These are phyloP conservation scores for Blastobotrys proliferans DNA, from an alignment of 1,139 yeast species.

Conservation along the genomic window DNA sequence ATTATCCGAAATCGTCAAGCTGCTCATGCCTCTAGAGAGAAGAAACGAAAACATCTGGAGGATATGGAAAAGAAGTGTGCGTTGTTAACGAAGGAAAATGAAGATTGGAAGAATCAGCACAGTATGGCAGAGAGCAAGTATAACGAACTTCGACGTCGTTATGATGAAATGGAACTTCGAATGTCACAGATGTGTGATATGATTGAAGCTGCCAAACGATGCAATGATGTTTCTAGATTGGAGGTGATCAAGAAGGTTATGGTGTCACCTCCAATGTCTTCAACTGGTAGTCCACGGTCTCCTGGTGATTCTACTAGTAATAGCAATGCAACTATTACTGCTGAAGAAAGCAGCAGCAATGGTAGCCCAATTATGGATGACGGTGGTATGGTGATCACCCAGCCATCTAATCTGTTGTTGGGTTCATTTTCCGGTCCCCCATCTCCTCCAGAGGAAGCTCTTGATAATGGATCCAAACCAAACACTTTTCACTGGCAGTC, in stretches of 20 bases:
- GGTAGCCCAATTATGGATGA: too few relatives aligned
- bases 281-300: not conserved
- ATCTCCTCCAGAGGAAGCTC: too few relatives aligned
- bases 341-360: too few relatives aligned
- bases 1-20: slow-evolving; percentile 93
- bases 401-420: too few relatives aligned
- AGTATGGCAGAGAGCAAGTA: slow-evolving; percentile 19
- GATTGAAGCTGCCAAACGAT: slow-evolving; percentile 28
- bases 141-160: slow-evolving; percentile 25
- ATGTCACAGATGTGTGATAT: slow-evolving; percentile 29
- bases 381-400: too few relatives aligned
- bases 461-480: not conserved
- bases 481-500: not conserved
- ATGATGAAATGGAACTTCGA: slow-evolving; percentile 27
- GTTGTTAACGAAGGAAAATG: slow-evolving; percentile 30
- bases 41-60: slow-evolving; percentile 90
- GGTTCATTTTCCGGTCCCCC: too few relatives aligned
- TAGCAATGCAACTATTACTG: too few relatives aligned
- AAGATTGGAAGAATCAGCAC: slow-evolving; percentile 23
- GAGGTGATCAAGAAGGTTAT: slow-evolving; percentile 16
- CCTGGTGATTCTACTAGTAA: slow-evolving; percentile 4
- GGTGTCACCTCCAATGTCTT: not conserved
- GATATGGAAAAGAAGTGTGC: slow-evolving; percentile 56
- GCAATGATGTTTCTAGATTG: slow-evolving; percentile 30
- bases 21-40: slow-evolving; percentile 95